Evolutionary conservation across 2,329 filamentous ascomycete species (phyloP).

Genomic region (Penicillium sumatraense): DNA sequence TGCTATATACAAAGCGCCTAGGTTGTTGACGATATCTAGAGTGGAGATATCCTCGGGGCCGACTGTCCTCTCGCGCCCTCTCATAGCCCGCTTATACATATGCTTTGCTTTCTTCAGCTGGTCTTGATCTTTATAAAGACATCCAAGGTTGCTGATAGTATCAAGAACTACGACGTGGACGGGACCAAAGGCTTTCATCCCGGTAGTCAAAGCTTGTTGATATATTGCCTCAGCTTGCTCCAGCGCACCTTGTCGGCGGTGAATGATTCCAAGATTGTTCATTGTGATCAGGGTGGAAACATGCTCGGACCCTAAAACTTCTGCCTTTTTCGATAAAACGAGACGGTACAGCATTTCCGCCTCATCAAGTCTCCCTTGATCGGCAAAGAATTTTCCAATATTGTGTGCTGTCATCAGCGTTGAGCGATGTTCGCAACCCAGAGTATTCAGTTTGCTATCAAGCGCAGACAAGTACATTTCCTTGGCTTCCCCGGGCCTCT

Average conservation of each 20-base stretch:
- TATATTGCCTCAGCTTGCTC: neutral
- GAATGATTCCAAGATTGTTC: neutral
- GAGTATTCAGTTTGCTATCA: neutral
- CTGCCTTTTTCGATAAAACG: neutral
- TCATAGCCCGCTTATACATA: slow-evolving; percentile 1
- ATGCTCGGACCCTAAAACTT: neutral
- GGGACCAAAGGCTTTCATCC: neutral
- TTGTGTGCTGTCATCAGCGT: neutral
- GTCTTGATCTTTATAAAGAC: neutral
- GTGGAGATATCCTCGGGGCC: slow-evolving; percentile 2
- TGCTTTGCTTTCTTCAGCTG: neutral
- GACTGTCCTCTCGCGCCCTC: neutral
- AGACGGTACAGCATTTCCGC: neutral
- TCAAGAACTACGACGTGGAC: neutral
- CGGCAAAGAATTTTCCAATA: neutral
- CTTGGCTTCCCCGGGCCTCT: neutral
- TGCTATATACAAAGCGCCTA: neutral
- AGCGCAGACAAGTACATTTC: neutral
- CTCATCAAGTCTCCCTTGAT: neutral
- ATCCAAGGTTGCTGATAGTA: neutral
- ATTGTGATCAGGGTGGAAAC: neutral
- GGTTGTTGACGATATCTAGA: neutral
- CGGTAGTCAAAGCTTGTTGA: neutral
- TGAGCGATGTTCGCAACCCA: neutral
- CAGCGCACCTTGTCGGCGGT: neutral